Conservation (phyloP, 495 filamentous ascomycete genomes). For the Xylaria sp. region DNA sequence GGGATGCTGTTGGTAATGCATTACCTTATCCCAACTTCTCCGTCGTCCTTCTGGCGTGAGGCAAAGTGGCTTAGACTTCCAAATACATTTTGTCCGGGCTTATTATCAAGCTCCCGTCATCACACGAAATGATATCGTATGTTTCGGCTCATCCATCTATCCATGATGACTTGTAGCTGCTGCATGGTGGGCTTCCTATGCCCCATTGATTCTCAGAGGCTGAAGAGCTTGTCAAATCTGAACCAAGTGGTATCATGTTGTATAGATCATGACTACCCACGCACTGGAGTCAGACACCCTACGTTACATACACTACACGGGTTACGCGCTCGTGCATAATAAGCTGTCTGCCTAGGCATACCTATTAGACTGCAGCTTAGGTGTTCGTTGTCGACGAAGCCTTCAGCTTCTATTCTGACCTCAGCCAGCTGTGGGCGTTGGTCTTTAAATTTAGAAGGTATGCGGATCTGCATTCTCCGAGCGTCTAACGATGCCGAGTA, state of each 20-base stretch:
- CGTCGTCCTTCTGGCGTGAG: background rate
- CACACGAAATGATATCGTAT: background rate
- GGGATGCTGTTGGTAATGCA: background rate
- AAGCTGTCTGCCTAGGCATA: background rate
- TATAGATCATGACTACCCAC: background rate
- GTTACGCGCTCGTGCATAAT: background rate
- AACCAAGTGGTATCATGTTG: background rate
- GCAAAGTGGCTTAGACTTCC: background rate
- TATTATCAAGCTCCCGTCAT: background rate
- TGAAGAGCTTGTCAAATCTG: background rate
- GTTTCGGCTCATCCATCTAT: background rate
- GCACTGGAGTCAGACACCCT: background rate
- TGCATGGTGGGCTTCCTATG: background rate
- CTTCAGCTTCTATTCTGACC: slow-evolving; percentile 8
- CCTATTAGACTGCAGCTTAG: background rate
- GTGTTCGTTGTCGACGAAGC: background rate
- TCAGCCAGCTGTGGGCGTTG: slow-evolving; percentile 1
- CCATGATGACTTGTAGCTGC: background rate
- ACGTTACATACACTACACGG: slow-evolving; percentile 15
- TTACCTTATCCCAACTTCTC: background rate
- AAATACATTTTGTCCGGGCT: background rate
- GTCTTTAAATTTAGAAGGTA: background rate
- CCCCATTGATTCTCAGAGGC: background rate
- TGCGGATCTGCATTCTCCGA: background rate
- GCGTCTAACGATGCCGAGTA: background rate